Conservation (phyloP, 2,329 filamentous ascomycete genomes). For the Pestalotiopsis sp. region DNA sequence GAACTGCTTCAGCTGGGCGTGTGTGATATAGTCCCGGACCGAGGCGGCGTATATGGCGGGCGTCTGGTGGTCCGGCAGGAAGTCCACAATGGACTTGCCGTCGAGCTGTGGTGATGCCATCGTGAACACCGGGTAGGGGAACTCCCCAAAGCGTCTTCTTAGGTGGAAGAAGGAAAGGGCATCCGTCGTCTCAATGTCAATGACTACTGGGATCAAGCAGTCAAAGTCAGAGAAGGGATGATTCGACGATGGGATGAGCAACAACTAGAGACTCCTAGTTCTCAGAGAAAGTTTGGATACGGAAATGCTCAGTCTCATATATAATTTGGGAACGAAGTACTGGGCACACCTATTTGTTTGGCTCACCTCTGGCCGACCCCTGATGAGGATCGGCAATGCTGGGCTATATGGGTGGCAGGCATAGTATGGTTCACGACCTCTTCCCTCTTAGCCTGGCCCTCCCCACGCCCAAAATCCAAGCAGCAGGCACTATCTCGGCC, state of each 20-base stretch:
- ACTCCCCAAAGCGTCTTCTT: constrained; percentile 6
- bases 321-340: not conserved
- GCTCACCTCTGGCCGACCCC: not conserved
- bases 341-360: not conserved
- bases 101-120: constrained; percentile 1
- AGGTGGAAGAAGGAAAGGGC: not conserved
- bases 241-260: not conserved
- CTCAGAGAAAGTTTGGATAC: not conserved
- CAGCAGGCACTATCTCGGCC: constrained; percentile 7
- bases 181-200: not conserved
- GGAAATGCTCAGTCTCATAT: not conserved
- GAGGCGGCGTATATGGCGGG: constrained; percentile 12
- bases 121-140: constrained; percentile 1
- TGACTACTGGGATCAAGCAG: not conserved
- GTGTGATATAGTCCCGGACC: constrained; percentile 8
- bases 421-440: constrained; percentile 2
- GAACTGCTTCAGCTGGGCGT: constrained; percentile 6
- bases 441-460: not conserved
- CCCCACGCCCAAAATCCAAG: not conserved
- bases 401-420: not conserved
- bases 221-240: not conserved
- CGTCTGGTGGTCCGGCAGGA: constrained; percentile 2
- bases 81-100: constrained; percentile 11
- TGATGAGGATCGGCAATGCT: constrained; percentile 3
- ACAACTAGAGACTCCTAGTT: not conserved